A percentile compares a stretch with the other conserved stretches of the same genome.
These are phyloP conservation scores for Colletotrichum musae DNA, from an alignment of 2,329 filamentous ascomycete genomes.

Conservation along the genomic window DNA sequence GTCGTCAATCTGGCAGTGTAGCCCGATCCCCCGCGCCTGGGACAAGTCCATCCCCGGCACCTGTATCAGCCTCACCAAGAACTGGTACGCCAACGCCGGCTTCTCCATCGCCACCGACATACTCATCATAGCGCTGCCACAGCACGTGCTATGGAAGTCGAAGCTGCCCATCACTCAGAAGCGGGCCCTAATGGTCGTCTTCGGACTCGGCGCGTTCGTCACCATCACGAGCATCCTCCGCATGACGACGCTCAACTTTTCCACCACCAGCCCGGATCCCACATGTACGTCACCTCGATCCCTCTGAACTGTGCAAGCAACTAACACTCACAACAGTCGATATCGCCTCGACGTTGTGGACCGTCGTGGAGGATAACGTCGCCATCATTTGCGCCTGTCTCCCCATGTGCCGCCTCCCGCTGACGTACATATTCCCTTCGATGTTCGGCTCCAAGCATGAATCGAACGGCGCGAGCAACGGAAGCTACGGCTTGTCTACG, in stretches of 20 bases:
- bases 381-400: constrained; percentile 47
- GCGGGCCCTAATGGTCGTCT: constrained; percentile 57
- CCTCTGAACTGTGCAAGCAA: background rate
- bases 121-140: constrained; percentile 41
- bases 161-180: constrained; percentile 59
- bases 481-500: constrained; percentile 33
- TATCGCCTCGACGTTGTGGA: constrained; percentile 46
- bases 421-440: constrained; percentile 53
- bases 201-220: constrained; percentile 58
- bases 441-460: constrained; percentile 46
- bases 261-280: constrained; percentile 54
- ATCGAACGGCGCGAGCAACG: constrained; percentile 22
- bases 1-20: constrained; percentile 66
- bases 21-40: constrained; percentile 58
- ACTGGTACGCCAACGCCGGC: constrained; percentile 40
- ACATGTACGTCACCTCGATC: constrained; percentile 48
- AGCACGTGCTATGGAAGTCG: constrained; percentile 61
- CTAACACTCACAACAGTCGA: constrained; percentile 45
- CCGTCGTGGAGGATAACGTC: constrained; percentile 44
- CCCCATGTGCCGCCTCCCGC: constrained; percentile 53
- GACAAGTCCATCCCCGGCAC: constrained; percentile 55
- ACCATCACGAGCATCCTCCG: constrained; percentile 60
- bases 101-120: constrained; percentile 43
- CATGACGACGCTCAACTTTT: constrained; percentile 56
- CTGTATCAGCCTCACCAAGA: constrained; percentile 39